These are phyloP conservation scores for Trichophyton verrucosum DNA, from an alignment of 2,329 filamentous ascomycete genomes.

Conservation along the genomic window DNA sequence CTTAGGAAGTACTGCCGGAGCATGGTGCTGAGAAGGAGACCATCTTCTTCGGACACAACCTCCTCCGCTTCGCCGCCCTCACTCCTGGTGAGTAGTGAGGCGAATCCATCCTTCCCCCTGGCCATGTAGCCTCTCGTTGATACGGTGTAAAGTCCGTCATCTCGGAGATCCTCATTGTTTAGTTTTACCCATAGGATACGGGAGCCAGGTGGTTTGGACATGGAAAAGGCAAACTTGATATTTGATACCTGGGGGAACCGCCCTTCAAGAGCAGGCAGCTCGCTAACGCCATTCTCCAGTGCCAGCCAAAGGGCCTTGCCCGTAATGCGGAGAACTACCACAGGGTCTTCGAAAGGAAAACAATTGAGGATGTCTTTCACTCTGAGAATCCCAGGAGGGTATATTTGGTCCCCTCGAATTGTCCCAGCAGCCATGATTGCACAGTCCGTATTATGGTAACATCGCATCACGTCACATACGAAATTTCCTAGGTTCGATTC, in stretches of 20 bases:
- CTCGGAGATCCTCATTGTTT: slow-evolving; percentile 48
- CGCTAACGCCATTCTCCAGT: slow-evolving; percentile 68
- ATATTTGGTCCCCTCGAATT: slow-evolving; percentile 78
- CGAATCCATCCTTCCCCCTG: slow-evolving; percentile 75
- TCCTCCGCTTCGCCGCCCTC: slow-evolving; percentile 67
- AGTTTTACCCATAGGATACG: slow-evolving; percentile 54
- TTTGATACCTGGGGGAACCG: slow-evolving; percentile 80
- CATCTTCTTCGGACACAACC: slow-evolving; percentile 73
- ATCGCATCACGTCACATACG: slow-evolving; percentile 80
- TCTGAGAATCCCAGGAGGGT: slow-evolving; percentile 63
- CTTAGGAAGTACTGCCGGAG: slow-evolving; percentile 86
- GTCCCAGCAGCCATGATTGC: slow-evolving; percentile 75
- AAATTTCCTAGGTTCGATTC: slow-evolving; percentile 87
- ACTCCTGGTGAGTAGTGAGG: slow-evolving; percentile 58
- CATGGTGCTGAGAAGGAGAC: slow-evolving; percentile 73
- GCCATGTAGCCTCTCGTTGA: slow-evolving; percentile 83
- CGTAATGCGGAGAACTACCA: slow-evolving; percentile 60
- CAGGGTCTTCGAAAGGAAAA: slow-evolving; percentile 86
- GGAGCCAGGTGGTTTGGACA: slow-evolving; percentile 45
- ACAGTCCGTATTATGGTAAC: slow-evolving; percentile 69
- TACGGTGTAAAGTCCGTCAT: slow-evolving; percentile 54
- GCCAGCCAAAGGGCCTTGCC: slow-evolving; percentile 66
- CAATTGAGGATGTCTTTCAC: slow-evolving; percentile 77
- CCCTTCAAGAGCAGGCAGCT: slow-evolving; percentile 71
- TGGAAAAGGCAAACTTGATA: slow-evolving; percentile 63